Conservation (phyloP, 2,329 filamentous ascomycete species). For the Elsinoe fawcettii region DNA sequence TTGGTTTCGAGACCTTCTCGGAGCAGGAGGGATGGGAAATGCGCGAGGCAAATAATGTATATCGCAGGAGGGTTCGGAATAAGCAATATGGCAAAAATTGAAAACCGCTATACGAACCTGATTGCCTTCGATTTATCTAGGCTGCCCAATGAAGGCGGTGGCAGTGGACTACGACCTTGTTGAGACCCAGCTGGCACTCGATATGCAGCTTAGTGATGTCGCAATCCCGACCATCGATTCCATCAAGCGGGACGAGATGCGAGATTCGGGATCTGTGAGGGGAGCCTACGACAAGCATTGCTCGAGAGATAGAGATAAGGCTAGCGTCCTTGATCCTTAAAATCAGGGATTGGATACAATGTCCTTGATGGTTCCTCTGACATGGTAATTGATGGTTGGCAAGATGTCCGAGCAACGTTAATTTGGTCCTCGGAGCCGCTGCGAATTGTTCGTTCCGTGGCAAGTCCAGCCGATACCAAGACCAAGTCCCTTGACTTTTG, state of each 20-base stretch:
- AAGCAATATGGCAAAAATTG: too few species aligned
- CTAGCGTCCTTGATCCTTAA: too few species aligned
- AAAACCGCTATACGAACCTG: too few species aligned
- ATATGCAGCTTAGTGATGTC: constrained; percentile 7
- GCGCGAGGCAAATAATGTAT: not conserved
- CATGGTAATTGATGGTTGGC: too few species aligned
- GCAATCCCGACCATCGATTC: constrained; percentile 4
- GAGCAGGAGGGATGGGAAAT: not conserved
- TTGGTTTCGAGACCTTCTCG: too few species aligned
- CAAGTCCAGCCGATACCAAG: not conserved
- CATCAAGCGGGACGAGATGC: not conserved
- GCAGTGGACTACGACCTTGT: not conserved
- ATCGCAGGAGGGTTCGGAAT: too few species aligned
- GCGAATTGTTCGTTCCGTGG: too few species aligned
- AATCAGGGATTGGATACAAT: too few species aligned
- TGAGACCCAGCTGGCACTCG: not conserved
- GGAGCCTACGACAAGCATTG: not conserved
- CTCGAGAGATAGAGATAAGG: too few species aligned
- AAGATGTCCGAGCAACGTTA: too few species aligned
- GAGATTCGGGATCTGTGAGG: not conserved
- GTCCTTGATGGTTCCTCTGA: too few species aligned
- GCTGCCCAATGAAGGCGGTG: not conserved
- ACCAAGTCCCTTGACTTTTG: not conserved
- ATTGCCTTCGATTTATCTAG: not conserved
- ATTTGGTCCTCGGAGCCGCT: too few species aligned